Base-by-base conservation (phyloP, 2,329 filamentous ascomycete genomes). In the Shiraia sp. region DNA sequence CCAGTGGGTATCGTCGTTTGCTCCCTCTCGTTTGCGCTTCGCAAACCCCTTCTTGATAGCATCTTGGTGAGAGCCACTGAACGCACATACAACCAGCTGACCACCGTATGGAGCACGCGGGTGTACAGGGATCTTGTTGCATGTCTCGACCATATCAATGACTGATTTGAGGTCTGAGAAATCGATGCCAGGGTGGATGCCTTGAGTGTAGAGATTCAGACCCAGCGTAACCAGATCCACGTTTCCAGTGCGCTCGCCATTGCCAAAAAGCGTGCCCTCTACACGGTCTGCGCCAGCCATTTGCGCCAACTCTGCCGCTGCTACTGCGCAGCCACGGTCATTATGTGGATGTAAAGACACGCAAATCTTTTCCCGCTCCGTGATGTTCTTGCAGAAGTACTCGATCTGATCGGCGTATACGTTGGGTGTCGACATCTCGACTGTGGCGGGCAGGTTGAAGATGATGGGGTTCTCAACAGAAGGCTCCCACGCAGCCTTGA, bases 271-370 rank as follows among this genome's bases (percentile, higher is more conserved):
- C 51, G 90, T 96, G 32, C 92, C 92, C 71, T 97, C 92, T 10
- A 97, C 92, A 65, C 93, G 79, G 71, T 96, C 89, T 25, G 90
- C 93, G 39, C 92, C 93, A 13, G 91, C 93, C 91, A 97, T 96
- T 71, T 96, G 91, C 6, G 87, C 92, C 60, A 97, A 72, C 68
- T 97, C 92, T 8, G 92, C 88, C 0, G 91, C 91, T 1, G 92
- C 92, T 12, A 93, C 83, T 3, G 89, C 90, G 57, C 88, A 95
- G 15, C 92, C 92, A 49, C 93, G 81, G 69, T 97, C 93, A 65
- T 97, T 97, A 73, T 99, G 92, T 7, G 90, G 88, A 69, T 97
- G 93, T 39, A 97, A 79, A 47, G 88, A 95, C 10, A 97, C 87
- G 59, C 85, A 88, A 36, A 96, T 80, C 74, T 90, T 93, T 61